phyloP scores from a whole-genome alignment of 345 rosid species.

The Populus euphratica region DNA sequence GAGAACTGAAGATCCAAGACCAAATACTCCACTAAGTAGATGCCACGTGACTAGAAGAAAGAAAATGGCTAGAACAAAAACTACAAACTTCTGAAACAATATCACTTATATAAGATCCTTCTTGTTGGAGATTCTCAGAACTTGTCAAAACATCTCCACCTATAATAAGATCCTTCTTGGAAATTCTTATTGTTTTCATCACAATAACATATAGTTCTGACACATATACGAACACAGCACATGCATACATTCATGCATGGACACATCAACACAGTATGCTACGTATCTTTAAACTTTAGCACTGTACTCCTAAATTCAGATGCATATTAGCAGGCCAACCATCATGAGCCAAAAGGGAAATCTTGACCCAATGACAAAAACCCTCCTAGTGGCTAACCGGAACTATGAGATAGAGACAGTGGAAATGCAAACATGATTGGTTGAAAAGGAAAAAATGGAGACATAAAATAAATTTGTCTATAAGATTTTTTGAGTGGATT shows the following conservation, averaged over 20 bases:
- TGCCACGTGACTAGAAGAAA: neutral
- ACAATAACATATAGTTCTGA: neutral
- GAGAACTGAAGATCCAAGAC: neutral
- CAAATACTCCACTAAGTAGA: neutral
- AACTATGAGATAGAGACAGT: too few species aligned
- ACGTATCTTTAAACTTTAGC: neutral
- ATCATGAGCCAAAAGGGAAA: neutral
- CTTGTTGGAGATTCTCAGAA: neutral
- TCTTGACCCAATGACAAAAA: neutral
- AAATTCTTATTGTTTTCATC: too few species aligned
- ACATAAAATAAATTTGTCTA: too few species aligned
- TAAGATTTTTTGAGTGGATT: too few species aligned
- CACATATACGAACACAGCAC: neutral
- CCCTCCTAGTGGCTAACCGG: neutral
- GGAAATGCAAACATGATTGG: too few species aligned
- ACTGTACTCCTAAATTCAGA: neutral
- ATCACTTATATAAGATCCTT: neutral
- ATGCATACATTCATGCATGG: neutral
- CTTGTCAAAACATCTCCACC: neutral
- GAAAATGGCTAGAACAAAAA: neutral
- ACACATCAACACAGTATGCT: neutral
- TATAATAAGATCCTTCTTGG: neutral
- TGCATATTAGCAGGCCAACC: neutral
- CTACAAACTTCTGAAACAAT: neutral
- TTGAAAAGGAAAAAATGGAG: too few species aligned